A percentile compares a stretch with the other conserved stretches of the same genome.
These are phyloP conservation scores for Backusella luteola DNA, from an alignment of 192 early-diverging fungal species.

Conservation along the genomic window DNA sequence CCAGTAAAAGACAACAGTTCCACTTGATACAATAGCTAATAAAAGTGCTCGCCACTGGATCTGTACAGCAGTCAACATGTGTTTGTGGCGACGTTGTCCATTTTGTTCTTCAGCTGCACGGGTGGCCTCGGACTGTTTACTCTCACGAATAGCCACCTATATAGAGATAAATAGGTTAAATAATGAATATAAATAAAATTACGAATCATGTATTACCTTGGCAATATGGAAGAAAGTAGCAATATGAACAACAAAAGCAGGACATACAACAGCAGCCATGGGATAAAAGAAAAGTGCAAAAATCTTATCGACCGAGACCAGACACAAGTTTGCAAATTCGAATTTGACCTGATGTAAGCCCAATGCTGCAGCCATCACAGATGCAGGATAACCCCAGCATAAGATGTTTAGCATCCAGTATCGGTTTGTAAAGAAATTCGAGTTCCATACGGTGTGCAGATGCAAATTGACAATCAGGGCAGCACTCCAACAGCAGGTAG, in stretches of 20 bases:
- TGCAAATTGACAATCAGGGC: constrained; percentile 52
- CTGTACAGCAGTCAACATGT: constrained; percentile 46
- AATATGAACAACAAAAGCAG: constrained; percentile 50
- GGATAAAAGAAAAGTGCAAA: constrained; percentile 53
- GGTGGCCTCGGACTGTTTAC: constrained; percentile 16
- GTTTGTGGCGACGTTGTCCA: constrained; percentile 38
- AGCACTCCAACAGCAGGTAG: constrained; percentile 42
- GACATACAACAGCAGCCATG: constrained; percentile 46
- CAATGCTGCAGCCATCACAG: constrained; percentile 39
- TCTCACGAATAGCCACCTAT: constrained; percentile 30
- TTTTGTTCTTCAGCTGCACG: background rate
- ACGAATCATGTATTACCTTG: constrained; percentile 13
- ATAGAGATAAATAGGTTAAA: too few species aligned
- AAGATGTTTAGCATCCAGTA: constrained; percentile 41
- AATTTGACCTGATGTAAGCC: constrained; percentile 41
- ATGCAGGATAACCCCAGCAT: constrained; percentile 47
- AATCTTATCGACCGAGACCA: constrained; percentile 39
- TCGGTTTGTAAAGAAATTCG: constrained; percentile 42
- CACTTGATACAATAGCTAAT: constrained; percentile 39
- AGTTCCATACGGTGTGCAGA: constrained; percentile 57
- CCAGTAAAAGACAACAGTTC: constrained; percentile 53
- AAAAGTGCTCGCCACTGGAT: constrained; percentile 58
- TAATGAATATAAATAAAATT: background rate
- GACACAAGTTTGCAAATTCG: constrained; percentile 51
- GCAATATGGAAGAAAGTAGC: constrained; percentile 53